Evolutionary conservation across 2,329 filamentous ascomycete species (phyloP).

Genomic region (Calonectria hongkongensis): DNA sequence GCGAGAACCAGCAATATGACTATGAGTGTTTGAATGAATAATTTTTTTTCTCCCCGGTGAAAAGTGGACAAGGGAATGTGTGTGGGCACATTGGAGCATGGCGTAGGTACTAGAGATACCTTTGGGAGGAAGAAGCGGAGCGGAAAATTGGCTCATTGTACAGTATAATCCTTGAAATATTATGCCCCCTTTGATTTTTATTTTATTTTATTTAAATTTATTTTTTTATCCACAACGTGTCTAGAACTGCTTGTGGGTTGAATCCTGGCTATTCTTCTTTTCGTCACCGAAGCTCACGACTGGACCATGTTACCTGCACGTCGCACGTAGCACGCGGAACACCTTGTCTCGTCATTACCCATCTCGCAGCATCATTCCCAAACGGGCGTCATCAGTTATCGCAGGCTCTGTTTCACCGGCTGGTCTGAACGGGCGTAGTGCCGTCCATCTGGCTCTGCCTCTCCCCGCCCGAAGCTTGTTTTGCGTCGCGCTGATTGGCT

Average conservation of each 20-base stretch:
- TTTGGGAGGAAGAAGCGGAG: background rate
- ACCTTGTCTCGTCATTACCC: background rate
- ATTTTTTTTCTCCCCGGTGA: background rate
- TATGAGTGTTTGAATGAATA: background rate
- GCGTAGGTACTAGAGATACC: slow-evolving; percentile 28
- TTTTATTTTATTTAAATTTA: no score
- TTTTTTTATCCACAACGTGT: background rate
- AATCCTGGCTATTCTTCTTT: background rate
- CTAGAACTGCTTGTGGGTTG: background rate
- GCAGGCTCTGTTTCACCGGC: slow-evolving; percentile 1
- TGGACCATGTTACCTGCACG: background rate
- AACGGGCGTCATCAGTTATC: background rate
- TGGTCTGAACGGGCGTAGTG: background rate
- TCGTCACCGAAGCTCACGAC: background rate
- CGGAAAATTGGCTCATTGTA: background rate
- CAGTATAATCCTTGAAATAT: background rate
- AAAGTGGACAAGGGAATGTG: background rate
- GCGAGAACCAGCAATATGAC: background rate
- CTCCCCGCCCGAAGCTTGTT: slow-evolving; percentile 34
- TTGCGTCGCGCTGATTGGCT: slow-evolving; percentile 42
- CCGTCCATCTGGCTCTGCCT: slow-evolving; percentile 38
- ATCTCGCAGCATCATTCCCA: slow-evolving; percentile 17
- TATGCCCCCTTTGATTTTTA: no score
- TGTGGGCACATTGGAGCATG: slow-evolving; percentile 31
- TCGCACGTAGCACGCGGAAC: background rate